These are phyloP conservation scores for Avena sativa DNA, from an alignment of 176 grass and related monocot genomes.

Conservation along the genomic window DNA sequence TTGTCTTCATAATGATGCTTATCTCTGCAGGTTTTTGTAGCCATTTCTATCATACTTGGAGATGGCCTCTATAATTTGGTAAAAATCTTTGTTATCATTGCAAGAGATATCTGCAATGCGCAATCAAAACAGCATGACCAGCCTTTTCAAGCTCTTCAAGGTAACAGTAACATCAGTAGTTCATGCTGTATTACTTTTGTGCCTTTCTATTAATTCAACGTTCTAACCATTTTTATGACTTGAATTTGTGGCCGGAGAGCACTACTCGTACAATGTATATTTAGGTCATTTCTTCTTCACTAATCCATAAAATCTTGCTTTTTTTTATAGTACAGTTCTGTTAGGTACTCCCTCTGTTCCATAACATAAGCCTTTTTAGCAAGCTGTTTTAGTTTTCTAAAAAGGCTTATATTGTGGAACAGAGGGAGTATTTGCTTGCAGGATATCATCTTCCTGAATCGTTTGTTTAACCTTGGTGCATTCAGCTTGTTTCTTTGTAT, in stretches of 20 bases:
- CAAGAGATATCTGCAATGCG: conserved; percentile 19
- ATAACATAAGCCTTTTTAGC: no score
- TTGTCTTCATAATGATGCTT: conserved; percentile 28
- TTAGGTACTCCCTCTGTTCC: not conserved
- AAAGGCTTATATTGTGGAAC: no score
- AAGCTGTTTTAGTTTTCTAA: no score
- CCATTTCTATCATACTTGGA: conserved; percentile 60
- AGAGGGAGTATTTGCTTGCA: conserved; percentile 8
- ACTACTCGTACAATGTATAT: not conserved
- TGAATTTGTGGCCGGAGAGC: not conserved
- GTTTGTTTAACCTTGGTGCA: not conserved
- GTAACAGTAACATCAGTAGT: conserved; percentile 40
- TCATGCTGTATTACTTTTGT: no score
- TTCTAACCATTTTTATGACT: not conserved
- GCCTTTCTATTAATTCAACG: not conserved
- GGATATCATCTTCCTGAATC: not conserved
- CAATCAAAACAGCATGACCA: conserved; percentile 11
- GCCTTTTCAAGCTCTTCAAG: conserved; percentile 45
- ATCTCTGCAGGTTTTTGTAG: conserved; percentile 48
- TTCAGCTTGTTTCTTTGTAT: not conserved
- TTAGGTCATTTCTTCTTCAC: not conserved
- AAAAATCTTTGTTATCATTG: conserved; percentile 41
- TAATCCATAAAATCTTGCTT: not conserved
- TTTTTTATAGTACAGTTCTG: not conserved
- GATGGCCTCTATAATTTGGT: conserved; percentile 63